Percentiles rank a stretch among this genome's conserved stretches.
Conservation (phyloP, 768 basidiomycete genomes). For the Mycena vulgaris region DNA sequence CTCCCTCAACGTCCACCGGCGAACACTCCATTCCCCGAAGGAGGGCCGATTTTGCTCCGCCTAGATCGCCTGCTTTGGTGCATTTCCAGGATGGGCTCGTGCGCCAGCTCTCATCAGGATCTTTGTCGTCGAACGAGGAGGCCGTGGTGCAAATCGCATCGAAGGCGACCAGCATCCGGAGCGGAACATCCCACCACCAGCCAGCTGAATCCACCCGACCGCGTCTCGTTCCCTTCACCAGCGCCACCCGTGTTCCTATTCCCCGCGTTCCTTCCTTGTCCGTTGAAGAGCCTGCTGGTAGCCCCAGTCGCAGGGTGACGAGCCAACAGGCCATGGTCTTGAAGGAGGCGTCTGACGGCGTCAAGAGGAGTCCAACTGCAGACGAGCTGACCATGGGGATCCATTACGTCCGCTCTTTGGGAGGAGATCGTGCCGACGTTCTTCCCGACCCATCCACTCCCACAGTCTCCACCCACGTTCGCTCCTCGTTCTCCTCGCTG, state of each 20-base stretch:
- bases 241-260: slow-evolving; percentile 75
- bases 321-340: slow-evolving; percentile 80
- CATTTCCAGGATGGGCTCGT: slow-evolving; percentile 56
- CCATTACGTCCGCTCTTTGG: slow-evolving; percentile 80
- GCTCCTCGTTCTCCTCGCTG: slow-evolving; percentile 76
- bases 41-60: slow-evolving; percentile 79
- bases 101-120: slow-evolving; percentile 55
- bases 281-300: slow-evolving; percentile 43
- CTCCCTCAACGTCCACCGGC: slow-evolving; percentile 77
- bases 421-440: slow-evolving; percentile 60
- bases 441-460: slow-evolving; percentile 49
- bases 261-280: slow-evolving; percentile 62
- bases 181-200: slow-evolving; percentile 56
- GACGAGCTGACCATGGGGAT: slow-evolving; percentile 81
- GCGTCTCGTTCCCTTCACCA: slow-evolving; percentile 80
- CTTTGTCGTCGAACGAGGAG: slow-evolving; percentile 54
- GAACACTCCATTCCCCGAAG: slow-evolving; percentile 77
- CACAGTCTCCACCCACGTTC: slow-evolving; percentile 55
- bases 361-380: slow-evolving; percentile 59
- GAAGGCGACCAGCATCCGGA: slow-evolving; percentile 69
- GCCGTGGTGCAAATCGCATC: slow-evolving; percentile 64
- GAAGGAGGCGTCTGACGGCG: slow-evolving; percentile 48
- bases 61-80: slow-evolving; percentile 62
- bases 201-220: slow-evolving; percentile 60
- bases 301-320: slow-evolving; percentile 59